These are phyloP conservation scores for Petrea volubilis DNA, from an alignment of 257 asterid genomes.

Conservation along the genomic window DNA sequence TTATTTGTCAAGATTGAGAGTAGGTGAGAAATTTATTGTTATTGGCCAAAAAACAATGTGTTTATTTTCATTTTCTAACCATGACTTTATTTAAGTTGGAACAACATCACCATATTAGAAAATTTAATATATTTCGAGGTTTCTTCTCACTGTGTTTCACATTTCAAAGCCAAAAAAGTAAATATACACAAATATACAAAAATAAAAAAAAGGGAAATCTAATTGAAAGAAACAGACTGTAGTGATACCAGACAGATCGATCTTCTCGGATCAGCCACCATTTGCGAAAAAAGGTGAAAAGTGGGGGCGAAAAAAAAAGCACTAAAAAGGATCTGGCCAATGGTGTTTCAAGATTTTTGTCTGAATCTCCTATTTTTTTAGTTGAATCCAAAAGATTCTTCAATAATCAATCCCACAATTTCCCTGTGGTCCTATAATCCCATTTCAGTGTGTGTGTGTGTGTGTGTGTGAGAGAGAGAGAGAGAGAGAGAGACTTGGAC, in stretches of 20 bases:
- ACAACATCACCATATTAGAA: not conserved
- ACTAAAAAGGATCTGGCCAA: constrained; percentile 16
- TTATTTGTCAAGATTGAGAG: not conserved
- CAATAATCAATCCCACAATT: not conserved
- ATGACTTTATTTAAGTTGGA: not conserved
- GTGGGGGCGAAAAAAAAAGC: no score
- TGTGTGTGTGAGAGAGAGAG: no score
- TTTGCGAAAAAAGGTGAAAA: not conserved
- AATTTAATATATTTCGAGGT: not conserved
- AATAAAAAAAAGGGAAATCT: not conserved
- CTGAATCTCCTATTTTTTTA: constrained; percentile 12
- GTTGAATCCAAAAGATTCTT: constrained; percentile 26
- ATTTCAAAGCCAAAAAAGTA: not conserved
- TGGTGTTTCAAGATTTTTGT: constrained; percentile 5
- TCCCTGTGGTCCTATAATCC: constrained; percentile 12
- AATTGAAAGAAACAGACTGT: not conserved
- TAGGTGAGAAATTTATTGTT: not conserved
- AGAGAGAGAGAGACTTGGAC: no score
- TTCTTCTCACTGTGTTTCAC: not conserved
- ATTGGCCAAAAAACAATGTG: not conserved
- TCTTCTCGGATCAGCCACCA: constrained; percentile 35
- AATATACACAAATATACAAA: not conserved
- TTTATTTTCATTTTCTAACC: not conserved
- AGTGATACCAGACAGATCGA: not conserved
- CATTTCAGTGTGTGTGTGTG: no score